These are phyloP conservation scores for Monosporascus sp. DNA, from an alignment of 2,329 filamentous ascomycete genomes.

Conservation along the genomic window DNA sequence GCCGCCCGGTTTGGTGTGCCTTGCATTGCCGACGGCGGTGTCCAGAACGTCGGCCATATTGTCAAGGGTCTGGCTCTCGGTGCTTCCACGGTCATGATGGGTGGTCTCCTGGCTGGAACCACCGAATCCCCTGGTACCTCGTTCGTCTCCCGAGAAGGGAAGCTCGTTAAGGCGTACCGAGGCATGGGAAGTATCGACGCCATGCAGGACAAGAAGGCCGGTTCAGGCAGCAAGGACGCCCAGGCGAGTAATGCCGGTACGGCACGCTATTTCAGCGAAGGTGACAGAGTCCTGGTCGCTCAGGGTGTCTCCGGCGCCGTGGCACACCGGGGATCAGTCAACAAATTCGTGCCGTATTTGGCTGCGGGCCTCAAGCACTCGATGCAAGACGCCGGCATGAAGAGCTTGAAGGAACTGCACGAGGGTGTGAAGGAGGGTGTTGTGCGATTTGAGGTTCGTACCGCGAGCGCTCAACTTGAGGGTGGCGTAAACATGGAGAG, in stretches of 20 bases:
- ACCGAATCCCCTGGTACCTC: constrained; percentile 97
- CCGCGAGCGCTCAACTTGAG: constrained; percentile 90
- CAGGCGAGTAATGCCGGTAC: constrained; percentile 89
- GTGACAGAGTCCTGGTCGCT: constrained; percentile 87
- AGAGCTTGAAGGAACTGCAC: constrained; percentile 73
- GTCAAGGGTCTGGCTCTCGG: constrained; percentile 96
- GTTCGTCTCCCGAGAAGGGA: constrained; percentile 91
- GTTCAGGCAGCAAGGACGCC: constrained; percentile 63
- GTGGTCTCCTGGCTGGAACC: constrained; percentile 91
- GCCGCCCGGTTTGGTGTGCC: constrained; percentile 91
- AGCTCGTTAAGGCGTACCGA: constrained; percentile 98
- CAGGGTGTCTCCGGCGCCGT: constrained; percentile 91
- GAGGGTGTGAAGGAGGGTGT: constrained; percentile 65
- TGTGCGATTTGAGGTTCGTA: constrained; percentile 90
- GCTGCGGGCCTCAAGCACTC: constrained; percentile 95
- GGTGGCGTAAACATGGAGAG: constrained; percentile 98
- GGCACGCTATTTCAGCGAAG: constrained; percentile 96
- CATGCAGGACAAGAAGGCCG: constrained; percentile 99
- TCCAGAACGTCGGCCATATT: constrained; percentile 98
- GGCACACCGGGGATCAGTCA: constrained; percentile 76
- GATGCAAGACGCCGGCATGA: constrained; percentile 88
- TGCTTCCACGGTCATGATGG: constrained; percentile 98
- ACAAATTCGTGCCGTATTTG: constrained; percentile 94
- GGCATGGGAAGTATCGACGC: constrained; percentile 99
- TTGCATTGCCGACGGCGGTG: constrained; percentile 95